Conservation (phyloP, 345 rosid genomes). For the Citrus unshiu region DNA sequence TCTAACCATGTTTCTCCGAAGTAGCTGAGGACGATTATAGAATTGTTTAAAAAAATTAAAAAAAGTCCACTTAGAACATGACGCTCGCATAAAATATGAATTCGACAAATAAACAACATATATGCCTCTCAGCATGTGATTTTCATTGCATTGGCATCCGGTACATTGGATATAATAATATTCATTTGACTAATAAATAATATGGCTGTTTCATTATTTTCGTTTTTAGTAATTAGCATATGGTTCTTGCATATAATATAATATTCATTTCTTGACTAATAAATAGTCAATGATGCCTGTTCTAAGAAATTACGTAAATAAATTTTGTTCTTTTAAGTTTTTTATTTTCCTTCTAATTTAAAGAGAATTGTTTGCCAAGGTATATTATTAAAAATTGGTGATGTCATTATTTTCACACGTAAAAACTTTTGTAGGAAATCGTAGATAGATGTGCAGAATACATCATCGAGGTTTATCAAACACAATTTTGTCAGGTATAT, state of each 20-base stretch:
- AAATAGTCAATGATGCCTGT: neutral
- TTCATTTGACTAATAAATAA: neutral
- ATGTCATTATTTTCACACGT: too few relatives aligned
- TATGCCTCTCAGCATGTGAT: neutral
- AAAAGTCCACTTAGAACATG: too few relatives aligned
- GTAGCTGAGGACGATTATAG: slow-evolving; percentile 1
- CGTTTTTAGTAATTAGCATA: neutral
- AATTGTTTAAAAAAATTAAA: too few relatives aligned
- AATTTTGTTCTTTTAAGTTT: neutral
- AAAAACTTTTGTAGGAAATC: too few relatives aligned
- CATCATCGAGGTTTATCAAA: too few relatives aligned
- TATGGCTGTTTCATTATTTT: neutral
- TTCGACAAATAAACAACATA: neutral
- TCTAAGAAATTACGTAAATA: neutral
- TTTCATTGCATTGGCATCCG: neutral
- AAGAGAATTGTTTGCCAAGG: too few relatives aligned
- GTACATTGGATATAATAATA: neutral
- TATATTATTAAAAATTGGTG: too few relatives aligned
- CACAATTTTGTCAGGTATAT: too few relatives aligned
- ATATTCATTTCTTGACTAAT: neutral
- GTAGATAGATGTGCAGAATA: too few relatives aligned
- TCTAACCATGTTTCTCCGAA: slow-evolving; percentile 9
- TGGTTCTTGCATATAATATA: neutral
- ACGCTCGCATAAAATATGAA: too few relatives aligned
- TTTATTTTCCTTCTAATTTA: too few relatives aligned